A percentile compares a stretch with the other conserved stretches of the same genome.
These are phyloP conservation scores for Platanus orientalis DNA, from an alignment of 164 flowering plant genomes.

Conservation along the genomic window DNA sequence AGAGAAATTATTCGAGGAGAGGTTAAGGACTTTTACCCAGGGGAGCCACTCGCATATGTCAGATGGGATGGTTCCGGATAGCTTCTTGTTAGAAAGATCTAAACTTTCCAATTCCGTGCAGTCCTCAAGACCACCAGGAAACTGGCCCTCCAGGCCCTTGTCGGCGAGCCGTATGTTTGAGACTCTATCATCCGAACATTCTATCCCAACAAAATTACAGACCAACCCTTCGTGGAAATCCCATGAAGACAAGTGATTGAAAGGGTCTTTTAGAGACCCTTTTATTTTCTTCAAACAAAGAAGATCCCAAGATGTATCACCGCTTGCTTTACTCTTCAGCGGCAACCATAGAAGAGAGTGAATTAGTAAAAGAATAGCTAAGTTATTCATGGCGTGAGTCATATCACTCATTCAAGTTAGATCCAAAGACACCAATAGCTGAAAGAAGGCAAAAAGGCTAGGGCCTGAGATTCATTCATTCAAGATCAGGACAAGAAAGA, in stretches of 20 bases:
- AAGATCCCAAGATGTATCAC: too few species aligned
- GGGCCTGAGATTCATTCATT: too few species aligned
- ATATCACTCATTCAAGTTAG: too few species aligned
- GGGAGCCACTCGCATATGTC: constrained; percentile 24
- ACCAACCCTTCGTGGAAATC: constrained; percentile 46
- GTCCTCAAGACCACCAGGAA: constrained; percentile 40
- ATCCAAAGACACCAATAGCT: too few species aligned
- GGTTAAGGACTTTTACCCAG: constrained; percentile 33
- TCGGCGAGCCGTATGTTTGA: constrained; percentile 35
- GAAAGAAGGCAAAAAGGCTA: too few species aligned
- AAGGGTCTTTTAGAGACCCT: constrained; percentile 41
- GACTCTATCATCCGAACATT: constrained; percentile 63
- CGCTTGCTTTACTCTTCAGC: too few species aligned
- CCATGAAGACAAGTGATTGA: constrained; percentile 36
- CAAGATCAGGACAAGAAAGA: too few species aligned
- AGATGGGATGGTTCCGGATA: constrained; percentile 41
- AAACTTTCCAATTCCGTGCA: constrained; percentile 50
- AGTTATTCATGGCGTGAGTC: too few species aligned
- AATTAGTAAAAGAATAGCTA: too few species aligned
- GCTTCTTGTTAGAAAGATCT: constrained; percentile 48
- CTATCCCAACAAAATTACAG: constrained; percentile 49
- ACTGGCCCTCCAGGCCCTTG: constrained; percentile 50
- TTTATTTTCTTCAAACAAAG: constrained; percentile 40
- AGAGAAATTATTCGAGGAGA: too few species aligned
- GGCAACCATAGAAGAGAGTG: too few species aligned